phyloP scores from a whole-genome alignment of 768 basidiomycete species.

The Kwoniella sp. region DNA sequence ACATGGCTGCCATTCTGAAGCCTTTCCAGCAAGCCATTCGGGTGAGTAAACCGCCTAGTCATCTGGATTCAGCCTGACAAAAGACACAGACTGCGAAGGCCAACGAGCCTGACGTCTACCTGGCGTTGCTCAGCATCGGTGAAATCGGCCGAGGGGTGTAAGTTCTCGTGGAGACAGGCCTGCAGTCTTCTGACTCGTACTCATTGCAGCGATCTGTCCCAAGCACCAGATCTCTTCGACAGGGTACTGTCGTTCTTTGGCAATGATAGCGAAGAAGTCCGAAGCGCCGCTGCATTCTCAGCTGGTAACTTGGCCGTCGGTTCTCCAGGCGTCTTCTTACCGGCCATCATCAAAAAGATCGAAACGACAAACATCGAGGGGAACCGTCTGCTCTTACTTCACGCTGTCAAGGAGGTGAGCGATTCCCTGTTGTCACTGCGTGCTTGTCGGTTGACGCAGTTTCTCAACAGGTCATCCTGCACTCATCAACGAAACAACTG shows the following conservation, averaged over 20 bases:
- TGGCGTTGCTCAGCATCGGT: slow-evolving; percentile 82
- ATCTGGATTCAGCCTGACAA: slow-evolving; percentile 43
- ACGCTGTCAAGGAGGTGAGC: slow-evolving; percentile 84
- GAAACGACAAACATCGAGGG: slow-evolving; percentile 55
- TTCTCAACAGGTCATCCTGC: slow-evolving; percentile 70
- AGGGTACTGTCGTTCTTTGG: slow-evolving; percentile 69
- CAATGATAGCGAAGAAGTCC: slow-evolving; percentile 74
- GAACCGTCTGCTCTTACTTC: slow-evolving; percentile 75
- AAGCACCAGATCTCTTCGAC: slow-evolving; percentile 71
- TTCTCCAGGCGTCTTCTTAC: slow-evolving; percentile 79
- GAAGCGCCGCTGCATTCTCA: slow-evolving; percentile 89
- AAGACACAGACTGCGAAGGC: slow-evolving; percentile 50
- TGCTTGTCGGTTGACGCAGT: background rate
- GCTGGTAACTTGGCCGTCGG: slow-evolving; percentile 97
- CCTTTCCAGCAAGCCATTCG: slow-evolving; percentile 78
- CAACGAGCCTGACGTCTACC: slow-evolving; percentile 64
- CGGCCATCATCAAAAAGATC: slow-evolving; percentile 69
- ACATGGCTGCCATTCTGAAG: slow-evolving; percentile 77
- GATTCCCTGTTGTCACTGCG: too few relatives aligned
- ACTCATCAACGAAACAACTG: slow-evolving; percentile 76
- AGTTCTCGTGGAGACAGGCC: too few relatives aligned
- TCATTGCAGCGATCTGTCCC: slow-evolving; percentile 73
- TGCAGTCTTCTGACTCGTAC: too few relatives aligned
- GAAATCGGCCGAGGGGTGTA: slow-evolving; percentile 90
- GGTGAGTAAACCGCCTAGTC: slow-evolving; percentile 52